Evolutionary conservation across 2,329 filamentous ascomycete genomes (phyloP).

Genomic region (Aureobasidium sp.): DNA sequence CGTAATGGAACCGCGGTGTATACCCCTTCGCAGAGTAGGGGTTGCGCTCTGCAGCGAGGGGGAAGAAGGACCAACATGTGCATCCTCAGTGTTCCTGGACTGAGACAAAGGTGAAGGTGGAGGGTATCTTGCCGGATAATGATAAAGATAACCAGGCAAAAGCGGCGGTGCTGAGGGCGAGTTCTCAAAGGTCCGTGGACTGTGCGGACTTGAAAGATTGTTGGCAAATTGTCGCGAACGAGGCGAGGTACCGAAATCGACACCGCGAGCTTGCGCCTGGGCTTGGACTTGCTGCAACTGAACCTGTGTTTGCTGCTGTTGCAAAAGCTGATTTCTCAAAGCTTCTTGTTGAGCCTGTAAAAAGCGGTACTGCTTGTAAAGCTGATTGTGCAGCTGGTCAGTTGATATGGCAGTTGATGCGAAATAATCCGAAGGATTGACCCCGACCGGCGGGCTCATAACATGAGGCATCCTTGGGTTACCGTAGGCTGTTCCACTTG

Average conservation of each 20-base stretch:
- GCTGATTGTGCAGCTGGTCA: conserved; percentile 39
- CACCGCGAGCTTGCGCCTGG: conserved; percentile 27
- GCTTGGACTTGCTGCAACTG: conserved; percentile 25
- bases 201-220: conserved; percentile 23
- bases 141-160: conserved; percentile 37
- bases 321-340: conserved; percentile 33
- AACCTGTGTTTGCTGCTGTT: conserved; percentile 31
- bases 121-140: conserved; percentile 37
- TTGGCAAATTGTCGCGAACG: conserved; percentile 26
- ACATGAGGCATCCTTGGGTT: conserved; percentile 31
- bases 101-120: conserved; percentile 30
- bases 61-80: conserved; percentile 40
- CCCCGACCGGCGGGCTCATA: conserved; percentile 35
- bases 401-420: conserved; percentile 19
- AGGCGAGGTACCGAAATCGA: conserved; percentile 32
- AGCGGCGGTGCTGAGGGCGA: conserved; percentile 27
- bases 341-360: conserved; percentile 29
- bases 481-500: conserved; percentile 44
- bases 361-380: conserved; percentile 38
- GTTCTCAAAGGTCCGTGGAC: conserved; percentile 24
- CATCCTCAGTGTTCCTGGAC: conserved; percentile 33
- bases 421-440: conserved; percentile 36
- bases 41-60: conserved; percentile 37
- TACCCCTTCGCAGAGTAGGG: conserved; percentile 34
- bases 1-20: conserved; percentile 36